Conservation (phyloP, 305 asterid genomes). For the Fraxinus sp. region DNA sequence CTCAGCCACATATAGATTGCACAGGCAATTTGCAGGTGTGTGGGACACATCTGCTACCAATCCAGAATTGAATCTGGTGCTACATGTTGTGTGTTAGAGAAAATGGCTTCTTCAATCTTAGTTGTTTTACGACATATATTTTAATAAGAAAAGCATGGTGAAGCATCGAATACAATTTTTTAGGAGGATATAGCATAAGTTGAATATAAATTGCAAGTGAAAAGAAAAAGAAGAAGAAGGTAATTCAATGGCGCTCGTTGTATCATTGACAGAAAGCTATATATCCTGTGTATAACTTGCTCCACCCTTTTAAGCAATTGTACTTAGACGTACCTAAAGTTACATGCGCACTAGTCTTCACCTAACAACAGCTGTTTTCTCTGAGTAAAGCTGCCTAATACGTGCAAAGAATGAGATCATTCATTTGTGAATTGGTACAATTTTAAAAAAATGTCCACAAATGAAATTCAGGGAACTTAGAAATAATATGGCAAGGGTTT, state of each 20-base stretch:
- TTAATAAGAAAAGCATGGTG: constrained; percentile 3
- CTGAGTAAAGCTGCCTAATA: background rate
- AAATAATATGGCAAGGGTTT: background rate
- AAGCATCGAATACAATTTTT: background rate
- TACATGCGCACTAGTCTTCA: background rate
- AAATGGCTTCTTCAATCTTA: constrained; percentile 11
- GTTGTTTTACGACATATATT: background rate
- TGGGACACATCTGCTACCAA: constrained; percentile 20
- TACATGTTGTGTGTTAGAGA: background rate
- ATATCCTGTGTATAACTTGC: background rate
- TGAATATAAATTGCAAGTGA: background rate
- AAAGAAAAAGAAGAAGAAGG: background rate
- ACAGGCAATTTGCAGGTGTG: constrained; percentile 95
- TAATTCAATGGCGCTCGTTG: background rate
- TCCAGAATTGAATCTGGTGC: constrained; percentile 14
- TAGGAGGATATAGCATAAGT: constrained; percentile 5
- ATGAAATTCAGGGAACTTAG: background rate
- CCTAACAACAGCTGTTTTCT: background rate
- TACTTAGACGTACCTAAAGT: background rate
- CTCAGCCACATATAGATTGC: constrained; percentile 83
- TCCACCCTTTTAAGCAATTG: background rate
- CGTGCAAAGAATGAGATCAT: background rate
- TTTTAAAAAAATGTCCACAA: background rate
- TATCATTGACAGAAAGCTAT: background rate
- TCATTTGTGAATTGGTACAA: background rate